Conservation (phyloP, 2,329 filamentous ascomycete species). For the Penicillium sp. region DNA sequence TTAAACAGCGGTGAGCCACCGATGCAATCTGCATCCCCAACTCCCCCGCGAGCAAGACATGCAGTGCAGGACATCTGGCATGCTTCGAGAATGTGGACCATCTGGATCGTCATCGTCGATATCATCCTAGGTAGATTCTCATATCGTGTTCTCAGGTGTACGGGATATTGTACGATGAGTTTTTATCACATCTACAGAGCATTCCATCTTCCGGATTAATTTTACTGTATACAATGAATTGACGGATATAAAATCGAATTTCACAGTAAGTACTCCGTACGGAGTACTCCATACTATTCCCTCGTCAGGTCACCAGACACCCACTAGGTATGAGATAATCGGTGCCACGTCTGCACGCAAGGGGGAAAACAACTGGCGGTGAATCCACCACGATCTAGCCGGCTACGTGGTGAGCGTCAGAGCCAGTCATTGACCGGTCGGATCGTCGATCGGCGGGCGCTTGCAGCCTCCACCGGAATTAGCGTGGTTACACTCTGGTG, state of each 20-base stretch:
- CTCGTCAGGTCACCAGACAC: neutral
- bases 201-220: too few species aligned
- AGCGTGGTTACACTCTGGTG: slow-evolving; percentile 22
- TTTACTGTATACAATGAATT: too few species aligned
- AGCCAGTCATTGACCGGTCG: slow-evolving; percentile 24
- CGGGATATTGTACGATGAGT: too few species aligned
- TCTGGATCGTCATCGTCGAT: slow-evolving; percentile 13
- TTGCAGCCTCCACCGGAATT: slow-evolving; percentile 10
- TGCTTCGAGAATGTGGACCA: slow-evolving; percentile 19
- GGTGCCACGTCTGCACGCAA: slow-evolving; percentile 22
- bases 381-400: slow-evolving; percentile 23
- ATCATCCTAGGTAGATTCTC: too few species aligned
- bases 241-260: too few species aligned
- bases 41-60: neutral
- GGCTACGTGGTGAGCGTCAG: slow-evolving; percentile 21
- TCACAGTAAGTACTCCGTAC: too few species aligned
- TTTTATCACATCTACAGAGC: neutral
- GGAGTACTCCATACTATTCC: neutral
- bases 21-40: neutral
- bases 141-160: too few species aligned
- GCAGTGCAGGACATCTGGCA: slow-evolving; percentile 5
- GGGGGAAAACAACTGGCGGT: slow-evolving; percentile 22
- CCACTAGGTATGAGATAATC: slow-evolving; percentile 4
- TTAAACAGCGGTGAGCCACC: neutral
- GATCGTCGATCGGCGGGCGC: slow-evolving; percentile 25